Percentiles rank a stretch among this genome's conserved stretches.
These are phyloP conservation scores for Capronia americana DNA, from an alignment of 2,329 filamentous ascomycete genomes.

Conservation along the genomic window DNA sequence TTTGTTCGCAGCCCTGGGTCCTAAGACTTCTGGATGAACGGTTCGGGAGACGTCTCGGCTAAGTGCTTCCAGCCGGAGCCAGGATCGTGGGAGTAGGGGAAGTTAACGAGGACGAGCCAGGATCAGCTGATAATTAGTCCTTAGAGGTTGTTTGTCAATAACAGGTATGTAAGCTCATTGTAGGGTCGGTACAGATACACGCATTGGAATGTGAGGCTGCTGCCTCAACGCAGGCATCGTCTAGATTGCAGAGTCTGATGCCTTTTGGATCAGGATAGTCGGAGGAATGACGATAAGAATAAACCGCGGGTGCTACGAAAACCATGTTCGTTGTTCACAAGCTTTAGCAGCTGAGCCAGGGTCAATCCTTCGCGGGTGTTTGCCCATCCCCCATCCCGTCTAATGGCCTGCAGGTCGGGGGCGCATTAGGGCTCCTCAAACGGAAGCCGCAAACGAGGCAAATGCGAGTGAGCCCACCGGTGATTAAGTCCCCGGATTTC, in stretches of 20 bases:
- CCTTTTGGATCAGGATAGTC: background rate
- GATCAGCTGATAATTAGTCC: background rate
- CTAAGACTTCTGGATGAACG: background rate
- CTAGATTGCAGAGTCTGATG: background rate
- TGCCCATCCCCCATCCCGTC: background rate
- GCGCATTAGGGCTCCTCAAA: background rate
- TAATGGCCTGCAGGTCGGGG: background rate
- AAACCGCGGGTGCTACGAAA: constrained; percentile 1
- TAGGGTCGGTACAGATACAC: constrained; percentile 2
- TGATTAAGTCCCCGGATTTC: background rate
- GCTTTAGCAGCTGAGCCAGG: background rate
- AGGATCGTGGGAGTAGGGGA: background rate
- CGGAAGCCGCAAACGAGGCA: constrained; percentile 10
- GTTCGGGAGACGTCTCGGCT: constrained; percentile 22
- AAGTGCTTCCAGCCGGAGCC: constrained; percentile 19
- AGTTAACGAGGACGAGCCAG: background rate
- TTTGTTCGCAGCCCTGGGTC: constrained; percentile 18
- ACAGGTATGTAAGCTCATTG: constrained; percentile 10
- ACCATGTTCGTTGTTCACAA: constrained; percentile 13
- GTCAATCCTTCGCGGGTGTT: background rate
- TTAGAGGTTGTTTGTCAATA: constrained; percentile 1
- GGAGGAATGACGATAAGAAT: constrained; percentile 13
- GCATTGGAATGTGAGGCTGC: constrained; percentile 28
- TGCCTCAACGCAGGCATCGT: constrained; percentile 19
- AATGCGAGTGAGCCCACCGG: constrained; percentile 1